A percentile compares a stretch with the other conserved stretches of the same genome.
These are phyloP conservation scores for Trematosphaeria pertusa DNA, from an alignment of 2,329 filamentous ascomycete species.

Conservation along the genomic window DNA sequence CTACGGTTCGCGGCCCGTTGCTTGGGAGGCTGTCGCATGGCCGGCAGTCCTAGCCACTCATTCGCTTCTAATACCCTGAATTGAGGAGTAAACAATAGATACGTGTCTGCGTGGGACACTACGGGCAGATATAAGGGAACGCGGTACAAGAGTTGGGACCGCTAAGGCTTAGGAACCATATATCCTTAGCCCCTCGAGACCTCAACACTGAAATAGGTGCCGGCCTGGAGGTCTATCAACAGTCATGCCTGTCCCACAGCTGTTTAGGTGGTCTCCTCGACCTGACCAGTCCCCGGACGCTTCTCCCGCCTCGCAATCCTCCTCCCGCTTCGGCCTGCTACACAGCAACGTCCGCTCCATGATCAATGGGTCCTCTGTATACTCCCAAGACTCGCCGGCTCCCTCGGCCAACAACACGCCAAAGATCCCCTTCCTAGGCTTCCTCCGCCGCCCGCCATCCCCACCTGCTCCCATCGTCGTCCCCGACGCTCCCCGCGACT, in stretches of 20 bases:
- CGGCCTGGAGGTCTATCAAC: too few species aligned
- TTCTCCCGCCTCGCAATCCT: conserved; percentile 25
- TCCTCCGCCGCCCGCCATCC: conserved; percentile 38
- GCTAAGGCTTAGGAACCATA: conserved; percentile 11
- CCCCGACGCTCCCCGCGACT: conserved; percentile 26
- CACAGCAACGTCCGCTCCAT: conserved; percentile 35
- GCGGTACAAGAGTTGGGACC: conserved; percentile 22
- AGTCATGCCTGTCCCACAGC: conserved; percentile 44
- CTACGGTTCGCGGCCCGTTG: conserved; percentile 18
- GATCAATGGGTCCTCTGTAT: conserved; percentile 46
- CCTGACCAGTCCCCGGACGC: conserved; percentile 36
- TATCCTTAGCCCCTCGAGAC: conserved; percentile 22
- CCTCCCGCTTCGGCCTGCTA: conserved; percentile 25
- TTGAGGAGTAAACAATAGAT: too few species aligned
- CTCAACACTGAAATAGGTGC: too few species aligned
- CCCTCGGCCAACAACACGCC: conserved; percentile 37
- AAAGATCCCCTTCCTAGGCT: conserved; percentile 42
- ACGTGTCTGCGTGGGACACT: conserved; percentile 24
- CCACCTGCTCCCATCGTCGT: conserved; percentile 29
- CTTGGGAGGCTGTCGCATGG: conserved; percentile 33
- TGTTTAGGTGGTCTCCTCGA: conserved; percentile 42
- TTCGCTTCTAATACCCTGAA: conserved; percentile 32
- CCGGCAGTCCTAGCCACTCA: conserved; percentile 27
- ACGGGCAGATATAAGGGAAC: conserved; percentile 39
- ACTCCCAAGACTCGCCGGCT: conserved; percentile 40